A percentile compares a stretch with the other conserved stretches of the same genome.
Conservation (phyloP, 768 basidiomycete species). For the Panus rudis region DNA sequence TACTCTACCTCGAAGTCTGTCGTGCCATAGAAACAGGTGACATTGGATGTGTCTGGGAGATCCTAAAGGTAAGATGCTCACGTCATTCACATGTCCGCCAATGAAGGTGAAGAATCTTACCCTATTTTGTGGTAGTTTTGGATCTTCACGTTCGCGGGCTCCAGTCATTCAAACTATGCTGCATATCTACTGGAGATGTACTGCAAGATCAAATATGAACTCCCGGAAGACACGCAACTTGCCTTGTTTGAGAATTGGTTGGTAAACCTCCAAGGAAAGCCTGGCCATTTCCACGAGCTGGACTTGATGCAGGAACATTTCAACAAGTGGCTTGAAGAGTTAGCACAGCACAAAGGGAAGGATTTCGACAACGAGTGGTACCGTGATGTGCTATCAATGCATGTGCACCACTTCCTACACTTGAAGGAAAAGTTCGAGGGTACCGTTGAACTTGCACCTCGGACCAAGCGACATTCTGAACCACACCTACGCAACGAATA, state of each 20-base stretch:
- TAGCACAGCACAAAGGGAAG: constrained; percentile 6
- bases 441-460: constrained; percentile 15
- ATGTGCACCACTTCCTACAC: constrained; percentile 25
- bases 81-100: too few relatives aligned
- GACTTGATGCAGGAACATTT: constrained; percentile 27
- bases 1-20: constrained; percentile 5
- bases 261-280: constrained; percentile 10
- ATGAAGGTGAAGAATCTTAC: background rate
- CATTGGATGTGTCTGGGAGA: constrained; percentile 6
- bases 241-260: constrained; percentile 12
- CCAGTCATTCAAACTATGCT: constrained; percentile 6
- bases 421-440: constrained; percentile 25
- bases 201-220: constrained; percentile 6
- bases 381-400: constrained; percentile 22
- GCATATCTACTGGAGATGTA: constrained; percentile 8
- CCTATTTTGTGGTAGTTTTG: background rate
- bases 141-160: constrained; percentile 9
- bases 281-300: constrained; percentile 9
- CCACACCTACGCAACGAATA: constrained; percentile 12
- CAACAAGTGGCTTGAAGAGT: constrained; percentile 23
- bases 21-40: background rate
- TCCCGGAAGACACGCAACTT: background rate
- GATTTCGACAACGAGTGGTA: constrained; percentile 25
- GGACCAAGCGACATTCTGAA: constrained; percentile 17
- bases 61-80: background rate